Conservation (phyloP, 495 filamentous ascomycete genomes). For the Aspergillus bertholletiae region DNA sequence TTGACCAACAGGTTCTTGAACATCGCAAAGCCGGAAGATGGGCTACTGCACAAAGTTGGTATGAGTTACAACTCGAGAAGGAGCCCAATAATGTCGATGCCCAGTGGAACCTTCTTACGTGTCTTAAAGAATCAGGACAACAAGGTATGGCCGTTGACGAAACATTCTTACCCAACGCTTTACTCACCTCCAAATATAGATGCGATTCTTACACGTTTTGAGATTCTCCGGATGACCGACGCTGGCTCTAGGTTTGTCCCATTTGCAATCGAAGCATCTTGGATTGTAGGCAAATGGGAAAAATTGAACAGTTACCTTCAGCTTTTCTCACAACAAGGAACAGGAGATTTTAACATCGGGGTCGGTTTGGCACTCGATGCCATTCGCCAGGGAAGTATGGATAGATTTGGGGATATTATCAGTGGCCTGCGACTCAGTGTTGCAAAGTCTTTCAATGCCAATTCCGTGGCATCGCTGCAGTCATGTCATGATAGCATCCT, state of each 20-base stretch:
- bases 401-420: constrained; percentile 57
- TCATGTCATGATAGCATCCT: constrained; percentile 78
- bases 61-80: constrained; percentile 79
- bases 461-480: constrained; percentile 72
- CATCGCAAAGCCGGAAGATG: constrained; percentile 92
- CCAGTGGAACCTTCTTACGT: constrained; percentile 80
- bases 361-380: constrained; percentile 70
- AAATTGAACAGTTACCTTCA: constrained; percentile 67
- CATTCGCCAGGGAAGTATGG: constrained; percentile 51
- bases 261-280: constrained; percentile 84
- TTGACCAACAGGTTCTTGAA: constrained; percentile 88
- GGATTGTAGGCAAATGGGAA: constrained; percentile 81
- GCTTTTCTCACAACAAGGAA: constrained; percentile 43
- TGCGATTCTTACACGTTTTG: constrained; percentile 78
- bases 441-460: constrained; percentile 66
- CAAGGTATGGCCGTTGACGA: constrained; percentile 56
- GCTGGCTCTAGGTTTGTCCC: constrained; percentile 60
- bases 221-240: constrained; percentile 60
- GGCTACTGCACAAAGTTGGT: constrained; percentile 98
- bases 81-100: constrained; percentile 71
- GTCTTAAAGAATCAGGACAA: constrained; percentile 88
- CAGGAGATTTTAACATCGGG: constrained; percentile 76
- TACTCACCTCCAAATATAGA: constrained; percentile 47
- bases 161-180: constrained; percentile 14
- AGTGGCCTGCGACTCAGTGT: constrained; percentile 64